Percentiles rank a stretch among this genome's conserved stretches.
phyloP scores from a whole-genome alignment of 2,329 filamentous ascomycete species.

The Zymoseptoria ardabiliae region DNA sequence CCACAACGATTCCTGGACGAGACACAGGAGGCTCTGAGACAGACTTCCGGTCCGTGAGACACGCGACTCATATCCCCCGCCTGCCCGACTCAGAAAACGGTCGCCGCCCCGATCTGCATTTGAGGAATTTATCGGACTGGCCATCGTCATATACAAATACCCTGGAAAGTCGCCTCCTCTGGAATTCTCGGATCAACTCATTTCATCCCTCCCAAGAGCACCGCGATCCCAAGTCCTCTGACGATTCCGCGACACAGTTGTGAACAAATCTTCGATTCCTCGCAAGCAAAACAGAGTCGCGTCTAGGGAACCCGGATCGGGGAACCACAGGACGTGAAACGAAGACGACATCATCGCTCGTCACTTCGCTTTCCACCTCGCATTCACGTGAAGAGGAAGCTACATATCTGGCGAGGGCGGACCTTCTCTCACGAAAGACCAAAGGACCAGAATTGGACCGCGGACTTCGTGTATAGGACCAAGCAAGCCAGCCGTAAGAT shows the following conservation, averaged over 20 bases:
- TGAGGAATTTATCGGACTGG: neutral
- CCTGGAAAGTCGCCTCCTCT: no score
- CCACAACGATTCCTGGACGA: neutral
- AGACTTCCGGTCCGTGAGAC: neutral
- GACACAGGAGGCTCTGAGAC: neutral
- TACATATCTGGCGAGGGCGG: neutral
- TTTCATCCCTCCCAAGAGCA: neutral
- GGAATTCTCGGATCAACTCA: no score
- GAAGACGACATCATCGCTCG: neutral
- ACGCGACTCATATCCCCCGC: neutral
- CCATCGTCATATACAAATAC: no score
- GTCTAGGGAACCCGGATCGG: neutral
- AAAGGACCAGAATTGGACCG: neutral
- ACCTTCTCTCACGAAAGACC: neutral
- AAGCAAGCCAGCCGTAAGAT: conserved; percentile 16
- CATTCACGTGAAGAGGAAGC: neutral
- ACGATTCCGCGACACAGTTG: neutral
- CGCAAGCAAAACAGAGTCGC: neutral
- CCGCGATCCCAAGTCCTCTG: neutral
- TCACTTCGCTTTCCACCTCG: neutral
- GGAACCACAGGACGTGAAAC: neutral
- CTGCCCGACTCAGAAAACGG: neutral
- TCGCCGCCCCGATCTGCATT: no score
- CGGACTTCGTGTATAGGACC: neutral
- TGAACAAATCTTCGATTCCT: neutral